These are phyloP conservation scores for Citrus mangshanensis DNA, from an alignment of 345 rosid species.

Conservation along the genomic window DNA sequence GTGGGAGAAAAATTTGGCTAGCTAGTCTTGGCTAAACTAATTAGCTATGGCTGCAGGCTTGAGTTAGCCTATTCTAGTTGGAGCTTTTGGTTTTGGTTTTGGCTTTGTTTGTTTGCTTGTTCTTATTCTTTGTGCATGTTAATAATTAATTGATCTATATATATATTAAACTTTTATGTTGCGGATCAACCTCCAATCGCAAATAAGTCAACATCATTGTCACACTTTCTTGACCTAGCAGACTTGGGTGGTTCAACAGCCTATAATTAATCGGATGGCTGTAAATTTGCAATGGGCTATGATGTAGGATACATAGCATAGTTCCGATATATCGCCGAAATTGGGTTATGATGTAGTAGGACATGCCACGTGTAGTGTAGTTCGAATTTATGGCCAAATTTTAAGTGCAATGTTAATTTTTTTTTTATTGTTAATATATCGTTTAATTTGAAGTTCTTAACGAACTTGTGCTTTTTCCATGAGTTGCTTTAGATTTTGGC, in stretches of 20 bases:
- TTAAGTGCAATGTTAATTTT: too few species aligned
- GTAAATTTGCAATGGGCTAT: not conserved
- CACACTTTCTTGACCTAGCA: slow-evolving; percentile 18
- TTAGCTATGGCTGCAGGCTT: not conserved
- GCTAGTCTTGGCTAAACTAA: not conserved
- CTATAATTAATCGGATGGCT: slow-evolving; percentile 9
- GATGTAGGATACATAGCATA: too few species aligned
- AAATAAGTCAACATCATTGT: slow-evolving; percentile 19
- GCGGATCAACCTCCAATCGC: not conserved
- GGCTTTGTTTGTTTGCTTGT: slow-evolving; percentile 7
- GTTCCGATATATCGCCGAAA: too few species aligned
- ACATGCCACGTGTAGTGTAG: too few species aligned
- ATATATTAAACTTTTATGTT: not conserved
- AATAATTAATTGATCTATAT: not conserved
- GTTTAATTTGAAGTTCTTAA: too few species aligned
- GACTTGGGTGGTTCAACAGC: slow-evolving; percentile 29
- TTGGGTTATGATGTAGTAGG: too few species aligned
- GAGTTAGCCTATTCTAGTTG: not conserved
- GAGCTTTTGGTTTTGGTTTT: not conserved
- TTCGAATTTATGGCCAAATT: too few species aligned
- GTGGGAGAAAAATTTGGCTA: not conserved
- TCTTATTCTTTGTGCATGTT: slow-evolving; percentile 6
- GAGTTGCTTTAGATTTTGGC: too few species aligned
- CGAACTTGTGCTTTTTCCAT: too few species aligned
- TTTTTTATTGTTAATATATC: too few species aligned